Base-by-base conservation (phyloP, 352 stramenopile genomes). In the Achlya hypogyna region DNA sequence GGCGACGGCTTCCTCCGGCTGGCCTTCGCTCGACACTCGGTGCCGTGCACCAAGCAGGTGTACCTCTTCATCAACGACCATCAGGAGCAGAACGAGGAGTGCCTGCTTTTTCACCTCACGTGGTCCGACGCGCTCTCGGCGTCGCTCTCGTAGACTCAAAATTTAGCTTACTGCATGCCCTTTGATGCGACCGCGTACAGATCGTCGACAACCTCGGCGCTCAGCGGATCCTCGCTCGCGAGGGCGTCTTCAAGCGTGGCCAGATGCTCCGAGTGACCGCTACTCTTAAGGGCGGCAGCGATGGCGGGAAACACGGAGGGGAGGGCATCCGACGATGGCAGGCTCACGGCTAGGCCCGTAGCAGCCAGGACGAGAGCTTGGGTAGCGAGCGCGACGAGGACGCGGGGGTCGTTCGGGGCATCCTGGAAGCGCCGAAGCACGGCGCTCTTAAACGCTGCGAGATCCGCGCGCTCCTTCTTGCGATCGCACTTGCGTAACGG, bases 51-150 rank as follows among this genome's bases (percentile, higher is more conserved):
- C 65, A 80, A 86, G 53, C 77, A 90, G 59, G 81, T 89, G 18
- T 93, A 94, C 64, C 73, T 96, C 29, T 98, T 98, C 73, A 87
- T 98, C 51, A 98, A 97, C 71, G 89, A 97, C 71, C 78, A 78
- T 1, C 84, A 87, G 16, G 89, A 96, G 56, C 84, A 97, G 71
- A 98, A 88, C 77, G 93, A 98, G 74, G 93, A 98, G 69, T 96
- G 87, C 59, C 75, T 98, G 70, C 80, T 97, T 52, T 93, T 98
- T 71, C 80, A 87, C 47, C 69, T 90, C 58, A 79, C 71, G 38
- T 91, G 60, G 60, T 43, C 60, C 23, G 60, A 67, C 38, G 14
- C 38, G 2, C 12, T 45, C 38, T 45, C 38, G 2, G n/a, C 12
- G 14, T n/a, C 38, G 12, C 14, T 45, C 12, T 45, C 14, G 6